Conservation (phyloP, 106 monocot species). For the Dioscorea zingiberensis region DNA sequence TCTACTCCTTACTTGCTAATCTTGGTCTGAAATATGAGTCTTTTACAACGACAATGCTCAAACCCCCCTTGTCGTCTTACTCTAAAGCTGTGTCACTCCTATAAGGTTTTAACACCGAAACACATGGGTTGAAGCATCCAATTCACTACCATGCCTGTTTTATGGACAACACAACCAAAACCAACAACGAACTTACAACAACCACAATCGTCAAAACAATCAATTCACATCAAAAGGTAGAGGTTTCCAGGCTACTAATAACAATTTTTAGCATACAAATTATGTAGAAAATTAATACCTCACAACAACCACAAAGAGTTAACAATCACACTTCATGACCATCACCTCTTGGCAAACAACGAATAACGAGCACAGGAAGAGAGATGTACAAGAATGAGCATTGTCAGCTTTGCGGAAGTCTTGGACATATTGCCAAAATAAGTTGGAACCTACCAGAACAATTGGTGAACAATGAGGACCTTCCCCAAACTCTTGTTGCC, state of each 20-base stretch:
- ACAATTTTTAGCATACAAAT: not conserved
- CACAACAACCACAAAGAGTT: not conserved
- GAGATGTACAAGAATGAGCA: too few species aligned
- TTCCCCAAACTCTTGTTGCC: not conserved
- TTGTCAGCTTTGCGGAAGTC: not conserved
- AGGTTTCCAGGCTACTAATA: too few species aligned
- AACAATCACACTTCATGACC: not conserved
- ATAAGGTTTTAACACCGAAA: not conserved
- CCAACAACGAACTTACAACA: too few species aligned
- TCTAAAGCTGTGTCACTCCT: not conserved
- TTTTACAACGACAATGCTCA: not conserved
- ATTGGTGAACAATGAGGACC: not conserved
- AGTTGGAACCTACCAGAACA: not conserved
- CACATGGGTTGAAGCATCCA: not conserved
- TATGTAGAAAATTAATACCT: not conserved
- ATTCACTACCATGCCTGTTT: not conserved
- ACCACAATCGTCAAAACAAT: too few species aligned
- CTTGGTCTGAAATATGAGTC: not conserved
- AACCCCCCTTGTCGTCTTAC: slow-evolving; percentile 1
- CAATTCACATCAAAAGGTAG: too few species aligned
- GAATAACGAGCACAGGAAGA: too few species aligned
- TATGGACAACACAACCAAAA: not conserved
- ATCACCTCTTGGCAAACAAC: too few species aligned
- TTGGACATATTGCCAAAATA: not conserved
- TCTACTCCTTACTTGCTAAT: not conserved